Percentiles rank a stretch among this genome's conserved stretches.
These are phyloP conservation scores for Wallacemonas sp. DNA, from an alignment of 208 protist genomes.

Conservation along the genomic window DNA sequence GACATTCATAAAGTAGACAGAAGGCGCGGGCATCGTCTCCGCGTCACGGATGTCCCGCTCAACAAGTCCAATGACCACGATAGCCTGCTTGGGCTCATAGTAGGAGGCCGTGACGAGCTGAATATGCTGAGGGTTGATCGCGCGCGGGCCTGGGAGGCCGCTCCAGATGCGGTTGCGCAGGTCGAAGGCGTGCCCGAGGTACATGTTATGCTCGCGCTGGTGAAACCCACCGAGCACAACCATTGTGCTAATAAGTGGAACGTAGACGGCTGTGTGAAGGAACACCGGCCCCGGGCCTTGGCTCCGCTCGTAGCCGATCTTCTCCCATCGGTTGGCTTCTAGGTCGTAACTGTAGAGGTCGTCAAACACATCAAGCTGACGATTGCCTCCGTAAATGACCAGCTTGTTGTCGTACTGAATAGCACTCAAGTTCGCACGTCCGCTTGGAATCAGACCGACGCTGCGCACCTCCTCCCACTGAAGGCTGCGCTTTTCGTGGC, in stretches of 20 bases:
- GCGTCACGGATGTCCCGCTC: constrained; percentile 18
- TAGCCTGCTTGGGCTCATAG: constrained; percentile 27
- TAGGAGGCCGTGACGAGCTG: constrained; percentile 67
- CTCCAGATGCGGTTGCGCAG: constrained; percentile 79
- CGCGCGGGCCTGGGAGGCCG: constrained; percentile 62
- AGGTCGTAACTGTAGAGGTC: constrained; percentile 78
- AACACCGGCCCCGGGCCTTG: constrained; percentile 81
- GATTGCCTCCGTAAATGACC: constrained; percentile 80
- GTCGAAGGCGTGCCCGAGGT: constrained; percentile 82
- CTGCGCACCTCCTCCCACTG: constrained; percentile 80
- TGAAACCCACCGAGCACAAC: constrained; percentile 86
- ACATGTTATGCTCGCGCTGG: constrained; percentile 80
- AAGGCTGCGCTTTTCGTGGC: constrained; percentile 75
- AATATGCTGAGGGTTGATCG: constrained; percentile 71
- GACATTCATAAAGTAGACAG: constrained; percentile 75
- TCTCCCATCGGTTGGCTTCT: constrained; percentile 67
- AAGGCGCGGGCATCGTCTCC: constrained; percentile 28
- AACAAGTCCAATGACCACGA: constrained; percentile 73
- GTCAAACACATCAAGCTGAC: constrained; percentile 77
- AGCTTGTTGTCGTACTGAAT: constrained; percentile 70
- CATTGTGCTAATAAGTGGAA: constrained; percentile 61
- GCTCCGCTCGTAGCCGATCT: constrained; percentile 56
- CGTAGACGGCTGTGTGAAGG: constrained; percentile 72
- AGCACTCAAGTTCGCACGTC: constrained; percentile 76
- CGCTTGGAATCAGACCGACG: constrained; percentile 67